phyloP scores from a whole-genome alignment of 176 grass and related monocot species.

The Cenchrus americanus region DNA sequence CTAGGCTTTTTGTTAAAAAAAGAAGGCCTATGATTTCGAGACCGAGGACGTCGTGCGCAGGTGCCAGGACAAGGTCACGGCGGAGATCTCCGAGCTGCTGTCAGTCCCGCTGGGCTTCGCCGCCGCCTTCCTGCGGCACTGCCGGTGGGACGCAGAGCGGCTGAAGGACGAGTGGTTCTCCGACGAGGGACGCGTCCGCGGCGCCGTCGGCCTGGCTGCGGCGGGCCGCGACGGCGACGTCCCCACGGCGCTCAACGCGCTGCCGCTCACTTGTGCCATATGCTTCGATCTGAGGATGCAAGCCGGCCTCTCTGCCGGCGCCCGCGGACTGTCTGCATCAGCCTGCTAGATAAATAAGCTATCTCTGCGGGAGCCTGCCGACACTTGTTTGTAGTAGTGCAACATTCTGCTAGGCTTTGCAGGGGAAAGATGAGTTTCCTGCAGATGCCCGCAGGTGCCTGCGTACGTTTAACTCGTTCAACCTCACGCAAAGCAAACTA shows the following conservation, averaged over 20 bases:
- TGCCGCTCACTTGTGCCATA: conserved; percentile 28
- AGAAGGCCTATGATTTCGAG: not conserved
- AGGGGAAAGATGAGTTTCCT: too few species aligned
- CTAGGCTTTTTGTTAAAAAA: too few species aligned
- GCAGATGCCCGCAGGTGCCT: too few species aligned
- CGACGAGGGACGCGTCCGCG: conserved; percentile 19
- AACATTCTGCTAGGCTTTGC: too few species aligned
- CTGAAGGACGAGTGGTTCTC: conserved; percentile 39
- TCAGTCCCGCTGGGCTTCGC: conserved; percentile 1
- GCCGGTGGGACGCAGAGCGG: conserved; percentile 25
- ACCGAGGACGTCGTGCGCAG: conserved; percentile 6
- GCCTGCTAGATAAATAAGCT: too few species aligned
- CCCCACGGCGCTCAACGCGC: not conserved
- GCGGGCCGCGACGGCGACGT: not conserved
- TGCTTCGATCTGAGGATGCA: conserved; percentile 33
- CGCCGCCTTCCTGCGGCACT: conserved; percentile 30
- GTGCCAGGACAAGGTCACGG: conserved; percentile 10
- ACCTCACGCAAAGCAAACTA: too few species aligned
- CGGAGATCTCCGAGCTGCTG: not conserved
- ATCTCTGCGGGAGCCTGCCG: too few species aligned
- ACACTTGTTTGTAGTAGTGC: too few species aligned
- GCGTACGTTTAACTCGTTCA: too few species aligned
- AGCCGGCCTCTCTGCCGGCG: too few species aligned
- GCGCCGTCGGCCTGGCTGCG: conserved; percentile 21
- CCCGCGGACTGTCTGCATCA: too few species aligned